Percentiles rank a stretch among this genome's conserved stretches.
Evolutionary conservation across 2,329 filamentous ascomycete species (phyloP).

Genomic region (Beauveria brongniartii): DNA sequence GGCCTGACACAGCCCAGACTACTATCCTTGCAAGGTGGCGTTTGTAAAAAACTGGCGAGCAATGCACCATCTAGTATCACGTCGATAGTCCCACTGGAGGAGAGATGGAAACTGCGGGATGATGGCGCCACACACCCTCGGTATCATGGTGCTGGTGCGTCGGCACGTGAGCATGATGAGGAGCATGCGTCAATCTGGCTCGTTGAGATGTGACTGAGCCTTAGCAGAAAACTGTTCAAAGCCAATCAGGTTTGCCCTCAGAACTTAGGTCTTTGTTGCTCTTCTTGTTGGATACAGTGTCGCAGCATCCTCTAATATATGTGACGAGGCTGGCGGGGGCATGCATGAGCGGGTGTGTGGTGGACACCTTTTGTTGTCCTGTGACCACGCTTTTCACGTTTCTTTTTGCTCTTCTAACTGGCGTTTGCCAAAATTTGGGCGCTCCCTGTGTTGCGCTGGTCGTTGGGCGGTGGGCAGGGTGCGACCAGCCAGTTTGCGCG

Average conservation of each 20-base stretch:
- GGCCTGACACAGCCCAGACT: not conserved
- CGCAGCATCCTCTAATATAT: not conserved
- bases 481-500: not conserved
- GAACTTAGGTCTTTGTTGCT: too few species aligned
- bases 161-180: not conserved
- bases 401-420: not conserved
- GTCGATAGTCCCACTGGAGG: conserved; percentile 4
- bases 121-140: not conserved
- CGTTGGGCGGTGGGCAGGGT: not conserved
- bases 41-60: not conserved
- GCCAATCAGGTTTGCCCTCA: too few species aligned
- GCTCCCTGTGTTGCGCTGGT: not conserved
- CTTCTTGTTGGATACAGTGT: not conserved
- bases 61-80: conserved; percentile 2
- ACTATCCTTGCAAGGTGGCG: not conserved
- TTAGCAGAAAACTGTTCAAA: not conserved
- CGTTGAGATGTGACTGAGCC: not conserved
- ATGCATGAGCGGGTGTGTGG: not conserved
- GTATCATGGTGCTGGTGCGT: not conserved
- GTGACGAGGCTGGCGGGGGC: not conserved
- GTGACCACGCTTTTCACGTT: not conserved
- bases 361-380: not conserved
- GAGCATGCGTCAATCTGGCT: not conserved
- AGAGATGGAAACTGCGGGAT: not conserved
- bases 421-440: not conserved